These are phyloP conservation scores for Picea abies DNA, from an alignment of 83 land plant species.

Conservation along the genomic window DNA sequence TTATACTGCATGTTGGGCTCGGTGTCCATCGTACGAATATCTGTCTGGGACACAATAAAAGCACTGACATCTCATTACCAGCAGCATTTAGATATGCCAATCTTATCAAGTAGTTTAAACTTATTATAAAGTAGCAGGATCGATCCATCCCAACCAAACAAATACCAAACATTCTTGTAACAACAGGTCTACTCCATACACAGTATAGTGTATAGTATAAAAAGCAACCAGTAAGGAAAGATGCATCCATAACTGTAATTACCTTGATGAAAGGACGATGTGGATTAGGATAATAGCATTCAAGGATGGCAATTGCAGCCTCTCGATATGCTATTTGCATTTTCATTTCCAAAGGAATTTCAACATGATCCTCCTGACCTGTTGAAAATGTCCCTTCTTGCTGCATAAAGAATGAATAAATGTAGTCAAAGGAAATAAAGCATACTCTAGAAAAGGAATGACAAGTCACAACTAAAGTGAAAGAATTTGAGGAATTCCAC, in stretches of 20 bases:
- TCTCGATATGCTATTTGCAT: conserved; percentile 90
- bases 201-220: background rate
- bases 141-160: background rate
- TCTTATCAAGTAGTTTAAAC: background rate
- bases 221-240: background rate
- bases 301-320: conserved; percentile 93
- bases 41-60: conserved; percentile 59
- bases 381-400: conserved; percentile 95
- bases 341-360: conserved; percentile 70
- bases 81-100: background rate
- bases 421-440: background rate
- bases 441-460: background rate
- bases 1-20: conserved; percentile 80
- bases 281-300: conserved; percentile 85
- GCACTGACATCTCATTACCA: background rate
- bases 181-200: background rate
- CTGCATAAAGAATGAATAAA: conserved; percentile 35
- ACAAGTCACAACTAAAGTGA: background rate
- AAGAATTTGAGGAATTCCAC: no score
- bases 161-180: background rate
- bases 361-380: conserved; percentile 85
- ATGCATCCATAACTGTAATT: background rate
- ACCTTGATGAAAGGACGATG: conserved; percentile 84
- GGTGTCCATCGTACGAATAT: conserved; percentile 57
- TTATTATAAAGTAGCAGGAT: background rate